Evolutionary conservation across 2,329 filamentous ascomycete genomes (phyloP), one percentile per base, ranked within the genome.

Genomic region (Salinomyces thailandicus): DNA sequence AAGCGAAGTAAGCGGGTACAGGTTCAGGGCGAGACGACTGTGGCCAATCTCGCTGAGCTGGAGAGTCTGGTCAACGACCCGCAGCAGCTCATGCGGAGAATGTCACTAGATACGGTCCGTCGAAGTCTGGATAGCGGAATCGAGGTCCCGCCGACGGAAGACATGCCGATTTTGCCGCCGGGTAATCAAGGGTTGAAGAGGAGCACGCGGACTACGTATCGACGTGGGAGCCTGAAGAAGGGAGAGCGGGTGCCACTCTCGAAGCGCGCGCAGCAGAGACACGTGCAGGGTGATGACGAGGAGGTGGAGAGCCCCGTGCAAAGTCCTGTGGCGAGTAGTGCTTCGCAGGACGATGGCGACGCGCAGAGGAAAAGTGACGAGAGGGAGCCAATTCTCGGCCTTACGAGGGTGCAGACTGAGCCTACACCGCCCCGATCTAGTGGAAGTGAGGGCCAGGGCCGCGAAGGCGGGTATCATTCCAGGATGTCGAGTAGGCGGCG

Each of bases 191-290:
- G 85, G 19, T 65, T 98, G 33, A 81, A 91, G 49, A 76, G 91
- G 43, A 95, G 91, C 9, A 98, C 86, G 14, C 75, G 85, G 37
- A 98, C 91, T 4, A 89, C 84, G 17, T 96, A 96, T 59, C 72
- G 87, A 51, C 85, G 84, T 39, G 87, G 87, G 20, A 95, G 87
- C 63, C 60, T 94, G 44, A 79, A 82, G 34, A 84, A 79, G 47
- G 81, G 83, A 16, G 82, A 91, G 42, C 74, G 82, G 36, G 68
- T 77, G 3, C 77, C 81, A 1, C 81, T 85, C 47, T 81, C 84
- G 1, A 85, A 84, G 59, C 75, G 89, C 26, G 68, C 77, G 30
- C 69, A 69, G 4, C 72, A 74, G 29, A 75, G 75, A 39, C 71
- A 75, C 16, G 65, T 69, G n/a, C 79, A 81, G 13, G 68, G 68